Conservation (phyloP, 768 basidiomycete genomes). For the Suillus brevipes region DNA sequence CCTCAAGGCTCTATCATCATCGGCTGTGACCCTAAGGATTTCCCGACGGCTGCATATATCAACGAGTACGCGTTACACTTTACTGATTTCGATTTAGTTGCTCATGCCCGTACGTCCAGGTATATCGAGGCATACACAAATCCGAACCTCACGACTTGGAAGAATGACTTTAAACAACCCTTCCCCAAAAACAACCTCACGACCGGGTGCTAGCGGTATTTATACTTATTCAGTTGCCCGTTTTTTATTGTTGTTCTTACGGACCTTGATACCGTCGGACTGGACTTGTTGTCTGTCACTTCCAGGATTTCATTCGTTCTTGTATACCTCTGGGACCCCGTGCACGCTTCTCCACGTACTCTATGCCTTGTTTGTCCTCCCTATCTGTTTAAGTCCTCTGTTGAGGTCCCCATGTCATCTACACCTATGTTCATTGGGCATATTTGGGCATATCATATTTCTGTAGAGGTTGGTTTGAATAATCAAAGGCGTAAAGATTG, state of each 20-base stretch:
- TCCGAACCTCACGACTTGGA: constrained; percentile 78
- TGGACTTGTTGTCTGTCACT: constrained; percentile 14
- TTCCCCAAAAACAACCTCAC: constrained; percentile 69
- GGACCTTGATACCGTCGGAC: constrained; percentile 2
- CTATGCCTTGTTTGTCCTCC: constrained; percentile 1
- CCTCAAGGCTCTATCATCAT: constrained; percentile 65
- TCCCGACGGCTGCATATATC: constrained; percentile 85
- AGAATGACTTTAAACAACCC: constrained; percentile 57
- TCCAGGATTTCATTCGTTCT: constrained; percentile 24
- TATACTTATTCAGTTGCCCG: neutral
- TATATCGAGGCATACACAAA: constrained; percentile 79
- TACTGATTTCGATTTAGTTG: neutral
- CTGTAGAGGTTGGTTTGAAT: constrained; percentile 2
- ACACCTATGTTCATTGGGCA: constrained; percentile 14
- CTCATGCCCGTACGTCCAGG: constrained; percentile 23
- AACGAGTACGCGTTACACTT: constrained; percentile 48
- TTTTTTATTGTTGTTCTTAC: constrained; percentile 9
- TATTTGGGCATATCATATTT: constrained; percentile 6
- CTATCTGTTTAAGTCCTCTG: constrained; percentile 2
- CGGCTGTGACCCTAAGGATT: constrained; percentile 79
- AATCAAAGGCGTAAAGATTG: neutral
- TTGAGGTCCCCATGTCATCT: constrained; percentile 1
- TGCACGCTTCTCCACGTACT: neutral
- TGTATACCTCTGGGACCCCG: constrained; percentile 13
- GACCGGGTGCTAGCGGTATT: constrained; percentile 49